A percentile compares a stretch with the other conserved stretches of the same genome.
phyloP scores from a whole-genome alignment of 352 stramenopile species.

The Bremia lactucae region DNA sequence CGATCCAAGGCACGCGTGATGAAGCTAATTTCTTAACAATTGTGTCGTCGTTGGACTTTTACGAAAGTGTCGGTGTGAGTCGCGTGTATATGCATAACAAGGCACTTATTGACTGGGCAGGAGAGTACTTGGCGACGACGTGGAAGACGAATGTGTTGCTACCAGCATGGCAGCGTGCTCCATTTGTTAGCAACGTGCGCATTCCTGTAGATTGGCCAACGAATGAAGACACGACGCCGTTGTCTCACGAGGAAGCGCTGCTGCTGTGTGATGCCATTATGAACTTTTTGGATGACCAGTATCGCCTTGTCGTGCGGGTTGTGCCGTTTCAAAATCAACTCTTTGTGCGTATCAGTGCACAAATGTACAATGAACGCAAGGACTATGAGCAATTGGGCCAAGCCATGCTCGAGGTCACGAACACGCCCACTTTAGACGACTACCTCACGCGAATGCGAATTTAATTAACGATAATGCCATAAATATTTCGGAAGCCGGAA shows the following conservation, averaged over 20 bases:
- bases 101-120: conserved; percentile 73
- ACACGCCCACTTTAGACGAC: conserved; percentile 46
- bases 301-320: conserved; percentile 58
- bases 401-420: conserved; percentile 67
- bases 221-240: conserved; percentile 27
- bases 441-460: conserved; percentile 57
- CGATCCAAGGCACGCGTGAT: conserved; percentile 72
- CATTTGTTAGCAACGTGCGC: conserved; percentile 74
- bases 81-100: conserved; percentile 79
- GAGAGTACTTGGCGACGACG: conserved; percentile 52
- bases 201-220: conserved; percentile 58
- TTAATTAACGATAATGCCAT: too few relatives aligned
- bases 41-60: conserved; percentile 73
- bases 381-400: conserved; percentile 67
- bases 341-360: conserved; percentile 72
- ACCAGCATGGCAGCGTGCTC: conserved; percentile 66
- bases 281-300: conserved; percentile 69
- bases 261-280: conserved; percentile 68
- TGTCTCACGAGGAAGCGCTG: conserved; percentile 50
- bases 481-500: too few relatives aligned
- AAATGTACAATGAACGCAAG: conserved; percentile 79
- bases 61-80: conserved; percentile 64
- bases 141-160: conserved; percentile 68
- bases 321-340: conserved; percentile 53
- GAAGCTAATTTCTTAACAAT: conserved; percentile 80